Evolutionary conservation across 495 filamentous ascomycete species (phyloP), one percentile per base, ranked within the genome.

Genomic region (Tuber aestivum): DNA sequence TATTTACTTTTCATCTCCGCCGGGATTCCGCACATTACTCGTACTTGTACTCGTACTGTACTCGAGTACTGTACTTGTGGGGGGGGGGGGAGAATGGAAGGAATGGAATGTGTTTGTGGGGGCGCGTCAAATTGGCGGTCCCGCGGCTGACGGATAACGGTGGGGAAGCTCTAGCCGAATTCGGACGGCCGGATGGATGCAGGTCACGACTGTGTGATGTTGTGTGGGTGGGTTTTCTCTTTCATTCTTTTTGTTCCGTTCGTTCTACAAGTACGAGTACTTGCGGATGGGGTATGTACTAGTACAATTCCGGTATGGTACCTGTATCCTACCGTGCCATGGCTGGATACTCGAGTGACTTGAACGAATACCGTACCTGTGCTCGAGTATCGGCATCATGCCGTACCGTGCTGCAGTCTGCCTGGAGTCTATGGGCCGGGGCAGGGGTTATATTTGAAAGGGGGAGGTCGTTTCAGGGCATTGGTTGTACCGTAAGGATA

Each of bases 401-500:
- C n/a, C n/a, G n/a, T n/a, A n/a, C n/a, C n/a, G n/a, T n/a, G n/a
- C n/a, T n/a, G 38, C 7, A 40, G 38, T 40, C 38, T 40, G 38
- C 38, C 7, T 40, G 38, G 38, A 40, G 38, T n/a, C n/a, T n/a
- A n/a, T n/a, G n/a, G 56, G 18, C 56, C 3, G 35, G 56, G 56
- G 56, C 27, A 65, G 56, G 56, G 56, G 56, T 65, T 65, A 65
- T 27, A 65, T 35, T 65, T 65, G 56, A 65, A 65, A 65, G 56
- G 56, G 50, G 50, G 50, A 27, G 50, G 50, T 14, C 27, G 50
- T 61, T 61, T 61, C n/a, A 61, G n/a, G 14, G 50, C 50, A 65
- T 65, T 65, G 56, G 56, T 32, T 65, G 56, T 32, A 40, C 38
- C 7, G 38, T 40, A 40, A 40, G 38, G 38, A 7, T 40, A 40